Percentiles rank a stretch among this genome's conserved stretches.
These are phyloP conservation scores for Theobroma grandiflorum DNA, from an alignment of 441 rosid species.

Conservation along the genomic window DNA sequence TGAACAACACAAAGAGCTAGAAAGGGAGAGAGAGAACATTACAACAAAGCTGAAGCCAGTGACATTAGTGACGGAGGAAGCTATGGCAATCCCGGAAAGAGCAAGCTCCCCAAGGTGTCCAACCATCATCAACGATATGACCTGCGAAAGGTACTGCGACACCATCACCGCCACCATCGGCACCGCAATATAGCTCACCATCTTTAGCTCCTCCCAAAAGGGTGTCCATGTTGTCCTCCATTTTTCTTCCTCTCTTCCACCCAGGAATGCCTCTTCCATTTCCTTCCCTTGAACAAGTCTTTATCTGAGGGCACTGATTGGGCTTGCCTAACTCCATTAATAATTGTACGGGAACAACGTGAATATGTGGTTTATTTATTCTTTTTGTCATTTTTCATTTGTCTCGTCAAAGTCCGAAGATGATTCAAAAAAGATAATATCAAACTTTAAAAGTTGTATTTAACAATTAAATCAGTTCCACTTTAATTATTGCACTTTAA, in stretches of 20 bases:
- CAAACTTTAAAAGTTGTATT: too few relatives aligned
- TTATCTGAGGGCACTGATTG: too few relatives aligned
- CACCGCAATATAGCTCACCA: constrained; percentile 32
- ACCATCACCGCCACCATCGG: constrained; percentile 41
- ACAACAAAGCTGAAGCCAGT: constrained; percentile 43
- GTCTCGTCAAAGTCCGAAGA: too few relatives aligned
- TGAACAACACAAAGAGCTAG: background rate
- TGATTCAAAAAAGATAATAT: too few relatives aligned
- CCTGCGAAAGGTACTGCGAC: constrained; percentile 40
- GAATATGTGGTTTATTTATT: too few relatives aligned
- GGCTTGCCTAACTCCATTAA: too few relatives aligned
- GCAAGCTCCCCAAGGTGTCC: constrained; percentile 45
- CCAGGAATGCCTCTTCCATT: background rate
- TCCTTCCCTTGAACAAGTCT: too few relatives aligned
- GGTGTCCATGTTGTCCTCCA: constrained; percentile 17
- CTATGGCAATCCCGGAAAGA: constrained; percentile 35
- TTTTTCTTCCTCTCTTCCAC: background rate
- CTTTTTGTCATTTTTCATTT: too few relatives aligned
- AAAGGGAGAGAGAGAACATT: background rate
- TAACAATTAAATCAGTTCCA: too few relatives aligned
- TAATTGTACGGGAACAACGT: too few relatives aligned
- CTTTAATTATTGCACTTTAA: too few relatives aligned
- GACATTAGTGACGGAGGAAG: constrained; percentile 42
- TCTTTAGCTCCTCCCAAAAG: constrained; percentile 34
- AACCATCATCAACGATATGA: constrained; percentile 39